phyloP scores from a whole-genome alignment of 2,329 filamentous ascomycete genomes.

The Colletotrichum cuscutae region DNA sequence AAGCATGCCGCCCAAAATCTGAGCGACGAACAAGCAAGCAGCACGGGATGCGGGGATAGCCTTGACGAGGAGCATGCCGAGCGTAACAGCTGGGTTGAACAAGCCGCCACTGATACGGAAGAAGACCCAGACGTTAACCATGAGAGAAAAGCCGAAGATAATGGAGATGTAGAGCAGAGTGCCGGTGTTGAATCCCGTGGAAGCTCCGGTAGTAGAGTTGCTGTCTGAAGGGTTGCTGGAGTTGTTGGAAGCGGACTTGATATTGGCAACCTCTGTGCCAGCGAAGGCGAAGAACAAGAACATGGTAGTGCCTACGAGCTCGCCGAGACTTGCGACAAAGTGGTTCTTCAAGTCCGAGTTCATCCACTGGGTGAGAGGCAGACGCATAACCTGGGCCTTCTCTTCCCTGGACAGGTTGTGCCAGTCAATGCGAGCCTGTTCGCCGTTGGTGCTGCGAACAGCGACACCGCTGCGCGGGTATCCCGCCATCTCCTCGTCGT shows the following conservation, averaged over 20 bases:
- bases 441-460: constrained; percentile 25
- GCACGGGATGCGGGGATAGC: constrained; percentile 58
- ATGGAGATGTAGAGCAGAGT: constrained; percentile 55
- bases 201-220: constrained; percentile 53
- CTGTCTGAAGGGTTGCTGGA: constrained; percentile 33
- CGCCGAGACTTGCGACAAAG: constrained; percentile 49
- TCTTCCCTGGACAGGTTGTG: constrained; percentile 50
- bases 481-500: constrained; percentile 34
- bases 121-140: constrained; percentile 60
- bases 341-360: constrained; percentile 57
- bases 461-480: constrained; percentile 20
- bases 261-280: constrained; percentile 52
- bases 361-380: constrained; percentile 59
- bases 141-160: constrained; percentile 54
- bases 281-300: constrained; percentile 57
- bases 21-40: constrained; percentile 58
- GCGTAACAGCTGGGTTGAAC: constrained; percentile 54
- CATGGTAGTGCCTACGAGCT: constrained; percentile 54
- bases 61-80: constrained; percentile 62
- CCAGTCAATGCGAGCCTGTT: constrained; percentile 47
- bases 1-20: constrained; percentile 58
- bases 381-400: constrained; percentile 53
- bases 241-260: constrained; percentile 43
- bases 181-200: constrained; percentile 54
- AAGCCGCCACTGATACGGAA: constrained; percentile 55